These are phyloP conservation scores for Musa balbisiana DNA, from an alignment of 202 grass and related monocot species.

Conservation along the genomic window DNA sequence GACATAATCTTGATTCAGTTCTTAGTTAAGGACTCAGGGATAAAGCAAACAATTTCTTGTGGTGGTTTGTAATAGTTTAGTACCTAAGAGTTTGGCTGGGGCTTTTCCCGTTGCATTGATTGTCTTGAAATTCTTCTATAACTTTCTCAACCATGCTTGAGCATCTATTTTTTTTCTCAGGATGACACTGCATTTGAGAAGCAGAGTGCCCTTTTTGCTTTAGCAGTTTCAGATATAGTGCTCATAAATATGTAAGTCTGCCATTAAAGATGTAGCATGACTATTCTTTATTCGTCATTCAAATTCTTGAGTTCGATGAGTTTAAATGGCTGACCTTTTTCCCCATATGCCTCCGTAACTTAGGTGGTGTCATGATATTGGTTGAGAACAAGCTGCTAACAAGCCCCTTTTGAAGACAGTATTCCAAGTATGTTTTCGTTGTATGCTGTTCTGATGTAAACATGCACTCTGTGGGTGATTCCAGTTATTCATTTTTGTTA, in stretches of 20 bases:
- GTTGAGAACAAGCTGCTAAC: slow-evolving; percentile 16
- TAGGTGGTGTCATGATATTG: slow-evolving; percentile 27
- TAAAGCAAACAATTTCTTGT: not conserved
- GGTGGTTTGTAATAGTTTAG: not conserved
- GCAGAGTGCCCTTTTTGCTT: slow-evolving; percentile 80
- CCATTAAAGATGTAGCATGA: slow-evolving; percentile 7
- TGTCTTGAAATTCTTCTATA: not conserved
- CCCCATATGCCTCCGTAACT: not conserved
- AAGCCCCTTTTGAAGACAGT: slow-evolving; percentile 17
- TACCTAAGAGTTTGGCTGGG: not conserved
- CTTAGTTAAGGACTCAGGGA: too few species aligned
- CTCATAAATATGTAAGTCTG: slow-evolving; percentile 46
- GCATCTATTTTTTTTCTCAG: slow-evolving; percentile 28
- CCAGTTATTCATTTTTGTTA: not conserved
- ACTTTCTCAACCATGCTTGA: not conserved
- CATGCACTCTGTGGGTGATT: not conserved
- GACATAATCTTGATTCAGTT: too few species aligned
- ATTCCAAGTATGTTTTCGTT: slow-evolving; percentile 14
- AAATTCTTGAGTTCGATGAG: not conserved
- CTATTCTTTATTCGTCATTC: not conserved
- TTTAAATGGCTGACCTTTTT: not conserved
- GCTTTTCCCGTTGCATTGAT: too few species aligned
- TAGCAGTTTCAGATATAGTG: slow-evolving; percentile 20
- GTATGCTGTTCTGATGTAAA: not conserved
- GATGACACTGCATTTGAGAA: slow-evolving; percentile 99